These are phyloP conservation scores for Entomortierella beljakovae DNA, from an alignment of 192 early-diverging fungal genomes.

Conservation along the genomic window DNA sequence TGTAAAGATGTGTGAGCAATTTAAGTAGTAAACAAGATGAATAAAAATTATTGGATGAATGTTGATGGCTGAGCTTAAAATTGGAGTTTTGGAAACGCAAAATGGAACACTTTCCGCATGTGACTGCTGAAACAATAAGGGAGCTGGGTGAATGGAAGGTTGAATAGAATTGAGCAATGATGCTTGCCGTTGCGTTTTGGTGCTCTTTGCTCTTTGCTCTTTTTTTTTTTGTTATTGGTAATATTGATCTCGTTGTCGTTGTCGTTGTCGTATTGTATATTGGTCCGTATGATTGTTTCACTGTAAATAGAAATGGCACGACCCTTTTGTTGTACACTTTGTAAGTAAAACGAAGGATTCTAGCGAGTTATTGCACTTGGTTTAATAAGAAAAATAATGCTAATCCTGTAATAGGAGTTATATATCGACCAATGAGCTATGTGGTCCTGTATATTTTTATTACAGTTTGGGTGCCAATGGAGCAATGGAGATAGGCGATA, in stretches of 20 bases:
- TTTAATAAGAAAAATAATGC: no score
- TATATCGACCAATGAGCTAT: no score
- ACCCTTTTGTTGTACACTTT: no score
- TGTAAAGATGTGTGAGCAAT: not conserved
- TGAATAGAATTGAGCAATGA: not conserved
- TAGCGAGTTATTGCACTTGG: no score
- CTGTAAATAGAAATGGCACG: not conserved
- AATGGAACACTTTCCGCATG: constrained; percentile 26
- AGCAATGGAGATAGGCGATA: no score
- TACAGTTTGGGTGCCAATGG: no score
- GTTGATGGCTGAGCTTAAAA: constrained; percentile 46
- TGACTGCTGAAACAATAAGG: not conserved
- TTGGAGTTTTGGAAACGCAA: constrained; percentile 55
- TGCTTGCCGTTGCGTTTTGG: no score
- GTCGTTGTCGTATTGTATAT: not conserved
- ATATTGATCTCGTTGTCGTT: not conserved
- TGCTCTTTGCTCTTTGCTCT: not conserved
- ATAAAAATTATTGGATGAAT: not conserved
- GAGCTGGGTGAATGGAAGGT: constrained; percentile 6
- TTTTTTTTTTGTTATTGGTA: not conserved
- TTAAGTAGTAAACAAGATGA: no score
- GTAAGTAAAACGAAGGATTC: no score
- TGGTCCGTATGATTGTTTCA: not conserved
- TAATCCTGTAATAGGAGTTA: no score
- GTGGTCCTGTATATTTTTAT: no score